Evolutionary conservation across 805 yeast species (phyloP).

Genomic region (Kluyveromyces starmeri): DNA sequence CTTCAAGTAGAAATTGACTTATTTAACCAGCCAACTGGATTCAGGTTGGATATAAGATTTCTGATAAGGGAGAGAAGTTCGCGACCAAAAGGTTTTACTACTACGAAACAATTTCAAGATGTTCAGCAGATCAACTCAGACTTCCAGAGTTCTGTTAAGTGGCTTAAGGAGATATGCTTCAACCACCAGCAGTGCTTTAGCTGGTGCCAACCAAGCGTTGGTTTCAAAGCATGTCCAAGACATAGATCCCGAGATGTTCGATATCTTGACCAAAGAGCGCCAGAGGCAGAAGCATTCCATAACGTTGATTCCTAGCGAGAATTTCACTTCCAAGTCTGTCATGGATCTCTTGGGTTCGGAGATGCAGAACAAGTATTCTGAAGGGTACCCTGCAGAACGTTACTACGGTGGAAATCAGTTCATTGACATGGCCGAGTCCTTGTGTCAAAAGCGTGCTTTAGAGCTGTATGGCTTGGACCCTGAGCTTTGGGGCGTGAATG

Average conservation of each 20-base stretch:
- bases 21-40: too few species aligned
- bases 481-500: constrained; percentile 94
- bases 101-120: too few species aligned
- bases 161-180: background rate
- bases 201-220: constrained; percentile 26
- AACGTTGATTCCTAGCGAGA: constrained; percentile 90
- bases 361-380: constrained; percentile 96
- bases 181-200: background rate
- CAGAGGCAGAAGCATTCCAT: constrained; percentile 86
- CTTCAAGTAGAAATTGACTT: too few species aligned
- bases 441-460: constrained; percentile 88
- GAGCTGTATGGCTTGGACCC: constrained; percentile 71
- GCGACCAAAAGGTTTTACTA: too few species aligned
- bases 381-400: constrained; percentile 97
- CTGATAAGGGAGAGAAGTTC: too few species aligned
- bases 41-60: too few species aligned
- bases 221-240: constrained; percentile 57
- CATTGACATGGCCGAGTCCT: constrained; percentile 81
- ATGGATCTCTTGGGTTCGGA: constrained; percentile 92
- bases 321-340: constrained; percentile 91
- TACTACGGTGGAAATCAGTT: constrained; percentile 97
- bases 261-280: constrained; percentile 67
- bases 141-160: background rate
- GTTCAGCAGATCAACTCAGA: background rate
- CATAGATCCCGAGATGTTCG: constrained; percentile 78